Conservation (phyloP, 208 protist genomes). For the Wallacemonas collosoma region DNA sequence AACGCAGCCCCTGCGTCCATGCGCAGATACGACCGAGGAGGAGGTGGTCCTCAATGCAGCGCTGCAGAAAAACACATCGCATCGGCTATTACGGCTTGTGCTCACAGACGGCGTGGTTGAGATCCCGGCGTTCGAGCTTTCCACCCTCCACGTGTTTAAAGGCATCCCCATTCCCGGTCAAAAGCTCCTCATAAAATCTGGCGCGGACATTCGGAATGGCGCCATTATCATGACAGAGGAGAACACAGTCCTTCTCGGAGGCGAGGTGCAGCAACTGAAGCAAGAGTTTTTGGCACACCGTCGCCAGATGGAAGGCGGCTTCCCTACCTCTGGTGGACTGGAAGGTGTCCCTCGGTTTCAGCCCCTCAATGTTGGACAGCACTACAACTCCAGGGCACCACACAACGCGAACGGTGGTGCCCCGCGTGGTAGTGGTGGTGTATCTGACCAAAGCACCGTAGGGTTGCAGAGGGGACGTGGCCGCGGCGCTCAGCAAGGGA, state of each 20-base stretch:
- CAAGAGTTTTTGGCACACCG: conserved; percentile 63
- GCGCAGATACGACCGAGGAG: conserved; percentile 54
- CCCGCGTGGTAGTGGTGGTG: not conserved
- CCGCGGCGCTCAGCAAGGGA: conserved; percentile 13
- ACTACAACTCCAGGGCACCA: conserved; percentile 14
- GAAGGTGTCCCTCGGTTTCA: conserved; percentile 74
- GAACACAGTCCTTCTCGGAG: conserved; percentile 55
- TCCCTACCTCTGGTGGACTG: conserved; percentile 52
- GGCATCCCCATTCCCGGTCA: conserved; percentile 74
- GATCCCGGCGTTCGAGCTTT: conserved; percentile 74
- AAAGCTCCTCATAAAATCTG: conserved; percentile 70
- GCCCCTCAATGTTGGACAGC: conserved; percentile 50
- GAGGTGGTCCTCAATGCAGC: conserved; percentile 48
- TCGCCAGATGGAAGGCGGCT: conserved; percentile 48
- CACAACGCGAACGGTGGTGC: not conserved
- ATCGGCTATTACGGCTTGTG: conserved; percentile 68
- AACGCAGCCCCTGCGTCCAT: conserved; percentile 82
- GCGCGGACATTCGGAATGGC: conserved; percentile 69
- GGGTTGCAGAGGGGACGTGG: conserved; percentile 12
- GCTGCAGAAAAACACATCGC: conserved; percentile 46
- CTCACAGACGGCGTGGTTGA: conserved; percentile 72
- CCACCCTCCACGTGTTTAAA: conserved; percentile 59
- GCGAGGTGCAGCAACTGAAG: conserved; percentile 73
- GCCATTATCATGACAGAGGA: conserved; percentile 73
- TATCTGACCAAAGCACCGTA: not conserved